Percentiles rank a stretch among this genome's conserved stretches.
Evolutionary conservation across 805 yeast genomes (phyloP).

Genomic region (Candida stauntonica): DNA sequence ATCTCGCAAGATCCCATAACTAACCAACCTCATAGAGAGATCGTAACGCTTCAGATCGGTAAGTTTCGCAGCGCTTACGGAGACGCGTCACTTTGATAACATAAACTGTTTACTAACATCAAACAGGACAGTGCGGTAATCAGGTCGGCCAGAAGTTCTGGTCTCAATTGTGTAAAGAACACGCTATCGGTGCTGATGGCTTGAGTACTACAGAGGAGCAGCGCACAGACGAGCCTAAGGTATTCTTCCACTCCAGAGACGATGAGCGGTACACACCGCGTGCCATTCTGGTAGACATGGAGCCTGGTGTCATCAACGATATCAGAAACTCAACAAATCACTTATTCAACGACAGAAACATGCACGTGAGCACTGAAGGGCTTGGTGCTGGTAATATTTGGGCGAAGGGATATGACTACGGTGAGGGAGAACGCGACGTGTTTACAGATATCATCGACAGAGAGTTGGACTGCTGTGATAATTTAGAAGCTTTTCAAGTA

Average conservation of each 20-base stretch:
- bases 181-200: constrained; percentile 56
- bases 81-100: not conserved
- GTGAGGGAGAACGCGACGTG: constrained; percentile 63
- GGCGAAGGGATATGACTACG: constrained; percentile 85
- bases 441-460: constrained; percentile 79
- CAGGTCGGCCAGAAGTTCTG: constrained; percentile 92
- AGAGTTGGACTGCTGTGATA: constrained; percentile 87
- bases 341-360: constrained; percentile 78
- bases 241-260: constrained; percentile 76
- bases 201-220: constrained; percentile 18
- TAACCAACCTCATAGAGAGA: constrained; percentile 10
- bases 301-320: constrained; percentile 79
- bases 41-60: constrained; percentile 17
- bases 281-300: constrained; percentile 79
- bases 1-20: not conserved
- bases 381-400: constrained; percentile 96
- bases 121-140: constrained; percentile 83
- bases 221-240: constrained; percentile 71
- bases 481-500: constrained; percentile 84
- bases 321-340: constrained; percentile 49
- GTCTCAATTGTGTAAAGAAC: constrained; percentile 84
- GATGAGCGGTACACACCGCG: constrained; percentile 83
- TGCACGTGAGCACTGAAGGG: constrained; percentile 75
- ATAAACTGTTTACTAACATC: constrained; percentile 29
- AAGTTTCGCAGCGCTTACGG: not conserved